Base-by-base conservation (phyloP, 305 asterid genomes). In the Solanum hybrid region DNA sequence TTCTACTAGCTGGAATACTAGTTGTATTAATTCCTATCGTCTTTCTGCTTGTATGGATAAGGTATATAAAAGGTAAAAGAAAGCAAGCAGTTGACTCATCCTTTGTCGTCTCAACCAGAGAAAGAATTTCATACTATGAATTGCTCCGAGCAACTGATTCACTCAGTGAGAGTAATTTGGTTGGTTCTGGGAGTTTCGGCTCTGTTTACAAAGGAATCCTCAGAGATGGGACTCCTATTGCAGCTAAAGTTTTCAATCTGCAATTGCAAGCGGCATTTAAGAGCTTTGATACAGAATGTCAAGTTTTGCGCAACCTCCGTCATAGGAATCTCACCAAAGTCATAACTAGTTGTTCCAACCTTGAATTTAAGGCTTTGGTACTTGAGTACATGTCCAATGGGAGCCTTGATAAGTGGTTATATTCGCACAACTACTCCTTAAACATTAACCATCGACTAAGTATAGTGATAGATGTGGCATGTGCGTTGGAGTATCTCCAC, bases 261-360 rank as follows among this genome's bases (percentile, higher is more conserved):
- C 45, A 88, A 24, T 5, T 81, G 45, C 66, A 79, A 60, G 36
- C 15, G 1, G 17, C 31, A 24, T 32, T 80, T 15, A 88, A 72
- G 87, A 88, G 90, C n/a, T 88, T 78, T 36, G 87, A 78, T 51
- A 88, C 66, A 4, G 80, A 88, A 34, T 88, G 90, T 13, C 38
- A 78, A 78, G 87, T 88, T 26, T 79, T 88, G 15, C n/a, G 51
- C 71, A 56, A 35, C 40, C 78, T 88, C 26, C 87, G 72, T 24
- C 36, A 34, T 34, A 34, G 36, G 36, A 34, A 34, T 34, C 36
- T 34, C 36, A 34, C 36, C 36, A 34, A 34, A 34, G 36, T 34
- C 36, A 34, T 34, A 5, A 34, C 36, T 4, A 64, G 42, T 79
- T 88, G 87, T 51, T 51, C 79, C 38, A 88, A 56, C 12, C 31